These are phyloP conservation scores for Trametes sanguinea DNA, from an alignment of 768 basidiomycete genomes.

Conservation along the genomic window DNA sequence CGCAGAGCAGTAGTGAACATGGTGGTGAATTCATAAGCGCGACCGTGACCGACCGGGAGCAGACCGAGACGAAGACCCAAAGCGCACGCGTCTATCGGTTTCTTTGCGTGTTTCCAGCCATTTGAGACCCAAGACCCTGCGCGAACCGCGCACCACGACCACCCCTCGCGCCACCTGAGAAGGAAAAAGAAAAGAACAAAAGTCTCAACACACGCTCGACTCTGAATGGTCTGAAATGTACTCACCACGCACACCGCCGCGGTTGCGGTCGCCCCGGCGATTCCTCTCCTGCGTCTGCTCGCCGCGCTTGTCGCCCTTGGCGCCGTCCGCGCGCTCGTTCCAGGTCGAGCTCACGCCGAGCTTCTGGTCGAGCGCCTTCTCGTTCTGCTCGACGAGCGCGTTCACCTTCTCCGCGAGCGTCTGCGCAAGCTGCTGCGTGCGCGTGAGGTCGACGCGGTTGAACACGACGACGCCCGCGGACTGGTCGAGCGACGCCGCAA, in stretches of 20 bases:
- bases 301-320: constrained; percentile 75
- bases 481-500: constrained; percentile 91
- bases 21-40: constrained; percentile 17
- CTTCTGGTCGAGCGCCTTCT: constrained; percentile 84
- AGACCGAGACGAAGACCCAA: not conserved
- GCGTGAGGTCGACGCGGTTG: constrained; percentile 87
- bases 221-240: not conserved
- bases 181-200: constrained; percentile 9
- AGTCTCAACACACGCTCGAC: not conserved
- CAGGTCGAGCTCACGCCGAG: constrained; percentile 68
- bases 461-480: constrained; percentile 89
- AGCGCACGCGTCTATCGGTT: constrained; percentile 23
- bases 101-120: constrained; percentile 46
- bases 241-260: constrained; percentile 62
- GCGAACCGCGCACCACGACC: constrained; percentile 82
- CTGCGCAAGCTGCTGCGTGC: constrained; percentile 87
- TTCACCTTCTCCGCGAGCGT: constrained; percentile 86
- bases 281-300: constrained; percentile 79
- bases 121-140: constrained; percentile 81
- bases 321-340: constrained; percentile 68
- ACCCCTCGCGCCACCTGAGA: constrained; percentile 56
- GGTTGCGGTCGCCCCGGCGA: constrained; percentile 66
- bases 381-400: constrained; percentile 87
- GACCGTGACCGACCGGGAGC: constrained; percentile 3
- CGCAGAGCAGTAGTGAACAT: constrained; percentile 18